These are phyloP conservation scores for Akanthomyces lecanii DNA, from an alignment of 2,329 filamentous ascomycete species.

Conservation along the genomic window DNA sequence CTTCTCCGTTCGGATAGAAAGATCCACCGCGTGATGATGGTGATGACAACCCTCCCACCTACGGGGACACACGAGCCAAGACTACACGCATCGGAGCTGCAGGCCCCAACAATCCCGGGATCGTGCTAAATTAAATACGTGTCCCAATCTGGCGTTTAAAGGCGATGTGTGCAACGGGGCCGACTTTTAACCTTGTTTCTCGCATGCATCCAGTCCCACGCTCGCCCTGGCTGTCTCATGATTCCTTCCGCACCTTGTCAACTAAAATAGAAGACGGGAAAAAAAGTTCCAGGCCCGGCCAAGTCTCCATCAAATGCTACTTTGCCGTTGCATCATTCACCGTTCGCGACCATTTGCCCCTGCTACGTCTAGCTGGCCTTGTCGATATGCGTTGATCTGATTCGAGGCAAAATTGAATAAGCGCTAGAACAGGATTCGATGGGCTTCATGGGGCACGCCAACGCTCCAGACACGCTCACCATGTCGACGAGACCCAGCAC, in stretches of 20 bases:
- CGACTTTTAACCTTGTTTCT: background rate
- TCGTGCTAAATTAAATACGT: background rate
- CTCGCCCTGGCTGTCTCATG: background rate
- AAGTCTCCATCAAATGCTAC: background rate
- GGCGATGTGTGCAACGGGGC: background rate
- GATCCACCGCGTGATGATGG: background rate
- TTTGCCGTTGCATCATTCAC: background rate
- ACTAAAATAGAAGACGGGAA: background rate
- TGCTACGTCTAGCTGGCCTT: background rate
- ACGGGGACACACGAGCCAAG: too few relatives aligned
- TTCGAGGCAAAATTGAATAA: background rate
- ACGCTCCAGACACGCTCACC: background rate
- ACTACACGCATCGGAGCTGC: background rate
- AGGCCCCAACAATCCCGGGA: background rate
- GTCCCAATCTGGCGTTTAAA: background rate
- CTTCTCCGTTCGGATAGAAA: background rate
- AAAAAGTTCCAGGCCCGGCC: background rate
- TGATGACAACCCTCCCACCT: background rate
- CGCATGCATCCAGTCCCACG: too few relatives aligned
- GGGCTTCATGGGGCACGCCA: background rate
- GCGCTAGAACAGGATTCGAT: background rate
- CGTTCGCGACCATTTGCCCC: background rate
- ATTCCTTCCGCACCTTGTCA: background rate
- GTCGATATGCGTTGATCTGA: background rate
- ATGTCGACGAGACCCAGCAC: background rate